Evolutionary conservation across 441 rosid genomes (phyloP).

Genomic region (Pelargonium australe): DNA sequence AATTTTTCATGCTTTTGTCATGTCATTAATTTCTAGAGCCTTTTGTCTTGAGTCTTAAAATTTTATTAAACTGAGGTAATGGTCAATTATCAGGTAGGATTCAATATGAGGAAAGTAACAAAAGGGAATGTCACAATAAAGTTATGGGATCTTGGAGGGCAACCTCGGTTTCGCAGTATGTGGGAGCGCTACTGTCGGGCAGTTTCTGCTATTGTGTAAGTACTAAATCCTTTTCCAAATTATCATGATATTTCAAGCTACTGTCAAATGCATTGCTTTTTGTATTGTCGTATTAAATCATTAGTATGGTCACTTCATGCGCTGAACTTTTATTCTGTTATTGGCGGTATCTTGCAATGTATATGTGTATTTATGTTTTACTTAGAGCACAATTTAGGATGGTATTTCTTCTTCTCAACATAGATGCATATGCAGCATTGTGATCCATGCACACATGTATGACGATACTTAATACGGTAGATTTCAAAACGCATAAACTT

Average conservation of each 20-base stretch:
- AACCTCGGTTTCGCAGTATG: conserved; percentile 96
- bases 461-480: too few relatives aligned
- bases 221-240: conserved; percentile 4
- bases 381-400: too few relatives aligned
- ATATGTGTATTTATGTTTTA: too few relatives aligned
- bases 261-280: neutral
- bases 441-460: too few relatives aligned
- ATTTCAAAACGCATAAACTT: too few relatives aligned
- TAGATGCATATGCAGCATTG: too few relatives aligned
- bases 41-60: neutral
- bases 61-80: neutral
- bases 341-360: too few relatives aligned
- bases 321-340: too few relatives aligned
- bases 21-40: neutral
- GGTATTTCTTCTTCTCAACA: too few relatives aligned
- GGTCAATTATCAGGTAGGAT: conserved; percentile 46
- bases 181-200: conserved; percentile 95
- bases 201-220: conserved; percentile 78
- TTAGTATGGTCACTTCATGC: neutral
- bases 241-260: neutral
- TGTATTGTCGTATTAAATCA: neutral
- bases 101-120: conserved; percentile 71
- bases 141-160: conserved; percentile 77
- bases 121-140: conserved; percentile 70
- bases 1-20: conserved; percentile 1